A percentile compares a stretch with the other conserved stretches of the same genome.
phyloP scores from a whole-genome alignment of 345 rosid species.

The Eucalyptus albens region DNA sequence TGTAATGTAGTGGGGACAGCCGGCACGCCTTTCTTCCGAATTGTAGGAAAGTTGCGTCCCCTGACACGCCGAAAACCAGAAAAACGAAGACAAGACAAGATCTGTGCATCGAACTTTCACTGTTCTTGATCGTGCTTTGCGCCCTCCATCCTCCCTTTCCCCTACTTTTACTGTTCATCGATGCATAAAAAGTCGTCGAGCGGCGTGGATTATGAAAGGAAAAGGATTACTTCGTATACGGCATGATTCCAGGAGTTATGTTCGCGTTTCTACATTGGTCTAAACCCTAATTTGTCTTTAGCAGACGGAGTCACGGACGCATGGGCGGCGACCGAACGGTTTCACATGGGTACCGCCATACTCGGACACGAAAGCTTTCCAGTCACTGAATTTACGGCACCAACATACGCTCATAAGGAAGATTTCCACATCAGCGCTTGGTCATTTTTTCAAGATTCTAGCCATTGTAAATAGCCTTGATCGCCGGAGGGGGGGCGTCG shows the following conservation, averaged over 20 bases:
- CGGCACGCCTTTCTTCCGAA: background rate
- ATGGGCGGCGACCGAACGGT: background rate
- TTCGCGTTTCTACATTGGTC: background rate
- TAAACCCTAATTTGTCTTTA: background rate
- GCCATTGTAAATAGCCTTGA: background rate
- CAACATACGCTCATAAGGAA: background rate
- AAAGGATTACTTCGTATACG: background rate
- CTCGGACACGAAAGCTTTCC: background rate
- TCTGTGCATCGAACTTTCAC: background rate
- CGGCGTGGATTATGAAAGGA: background rate
- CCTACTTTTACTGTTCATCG: background rate
- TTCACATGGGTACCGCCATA: background rate
- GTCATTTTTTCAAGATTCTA: background rate
- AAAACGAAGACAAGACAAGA: background rate
- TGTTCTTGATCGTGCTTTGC: background rate
- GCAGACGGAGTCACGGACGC: background rate
- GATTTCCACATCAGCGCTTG: background rate
- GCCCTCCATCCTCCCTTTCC: background rate
- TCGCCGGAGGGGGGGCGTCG: background rate
- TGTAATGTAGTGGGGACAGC: conserved; percentile 4
- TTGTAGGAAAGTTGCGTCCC: background rate
- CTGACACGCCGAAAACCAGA: background rate
- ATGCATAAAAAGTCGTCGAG: background rate
- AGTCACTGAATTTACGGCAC: background rate
- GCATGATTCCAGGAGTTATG: background rate